A percentile compares a stretch with the other conserved stretches of the same genome.
phyloP scores from a whole-genome alignment of 2,329 filamentous ascomycete genomes.

The Penicillium hesseltinei region DNA sequence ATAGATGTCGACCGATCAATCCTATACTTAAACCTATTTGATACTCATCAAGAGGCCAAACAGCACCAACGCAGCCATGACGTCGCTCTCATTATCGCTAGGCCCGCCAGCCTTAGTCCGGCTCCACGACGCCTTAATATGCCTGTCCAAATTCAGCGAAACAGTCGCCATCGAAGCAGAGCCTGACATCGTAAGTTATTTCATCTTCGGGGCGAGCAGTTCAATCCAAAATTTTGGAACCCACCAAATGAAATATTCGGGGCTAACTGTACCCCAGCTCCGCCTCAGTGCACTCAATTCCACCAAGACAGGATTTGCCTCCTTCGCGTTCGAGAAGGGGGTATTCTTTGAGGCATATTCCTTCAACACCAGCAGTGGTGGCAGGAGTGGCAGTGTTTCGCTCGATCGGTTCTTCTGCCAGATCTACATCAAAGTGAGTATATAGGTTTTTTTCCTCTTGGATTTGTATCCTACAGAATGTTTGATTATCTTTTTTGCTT shows the following conservation, averaged over 20 bases:
- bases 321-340: constrained; percentile 54
- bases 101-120: constrained; percentile 55
- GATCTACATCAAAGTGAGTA: constrained; percentile 55
- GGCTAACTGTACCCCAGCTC: constrained; percentile 43
- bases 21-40: neutral
- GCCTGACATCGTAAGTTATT: constrained; percentile 51
- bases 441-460: constrained; percentile 16
- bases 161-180: constrained; percentile 61
- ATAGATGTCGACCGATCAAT: neutral
- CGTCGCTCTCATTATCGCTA: constrained; percentile 52
- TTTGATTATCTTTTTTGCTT: neutral
- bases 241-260: neutral
- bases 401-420: constrained; percentile 57
- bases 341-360: constrained; percentile 59
- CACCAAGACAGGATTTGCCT: constrained; percentile 63
- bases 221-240: neutral
- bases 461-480: neutral
- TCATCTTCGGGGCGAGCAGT: neutral
- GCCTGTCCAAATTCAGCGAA: constrained; percentile 63
- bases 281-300: constrained; percentile 61
- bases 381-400: constrained; percentile 27
- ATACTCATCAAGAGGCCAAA: neutral
- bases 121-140: constrained; percentile 59
- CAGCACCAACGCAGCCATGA: constrained; percentile 24
- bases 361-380: constrained; percentile 42